Conservation (phyloP, 1,139 yeast genomes). For the Kurtzmaniella natalensis region DNA sequence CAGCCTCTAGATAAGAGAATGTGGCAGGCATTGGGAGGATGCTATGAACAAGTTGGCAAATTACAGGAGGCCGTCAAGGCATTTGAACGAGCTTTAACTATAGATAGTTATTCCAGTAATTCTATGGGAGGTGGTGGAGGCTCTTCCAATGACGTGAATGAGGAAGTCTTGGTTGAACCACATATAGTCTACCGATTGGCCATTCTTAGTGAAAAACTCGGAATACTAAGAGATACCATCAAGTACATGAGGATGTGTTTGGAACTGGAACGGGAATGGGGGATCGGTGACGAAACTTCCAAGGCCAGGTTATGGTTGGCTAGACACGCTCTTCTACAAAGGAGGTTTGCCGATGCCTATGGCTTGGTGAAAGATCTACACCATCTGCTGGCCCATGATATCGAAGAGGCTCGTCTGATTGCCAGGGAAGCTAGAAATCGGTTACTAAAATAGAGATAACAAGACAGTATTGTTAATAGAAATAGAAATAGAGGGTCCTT, state of each 20-base stretch:
- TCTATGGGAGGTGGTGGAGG: slow-evolving; percentile 10
- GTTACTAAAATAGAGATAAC: slow-evolving; percentile 20
- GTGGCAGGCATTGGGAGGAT: slow-evolving; percentile 95
- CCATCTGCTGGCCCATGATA: slow-evolving; percentile 76
- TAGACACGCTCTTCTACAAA: slow-evolving; percentile 52
- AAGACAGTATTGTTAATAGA: no score
- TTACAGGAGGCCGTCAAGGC: slow-evolving; percentile 59
- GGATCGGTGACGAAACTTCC: slow-evolving; percentile 70
- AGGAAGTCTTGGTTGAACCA: slow-evolving; percentile 28
- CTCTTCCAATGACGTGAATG: slow-evolving; percentile 5
- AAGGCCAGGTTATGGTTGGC: slow-evolving; percentile 90
- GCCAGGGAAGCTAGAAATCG: slow-evolving; percentile 65
- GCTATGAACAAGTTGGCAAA: slow-evolving; percentile 78
- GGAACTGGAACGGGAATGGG: slow-evolving; percentile 62
- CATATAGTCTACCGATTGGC: slow-evolving; percentile 68
- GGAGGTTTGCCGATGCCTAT: slow-evolving; percentile 66
- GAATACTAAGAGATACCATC: slow-evolving; percentile 51
- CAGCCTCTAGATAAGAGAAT: slow-evolving; percentile 88
- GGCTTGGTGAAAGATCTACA: slow-evolving; percentile 70
- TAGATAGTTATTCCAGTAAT: slow-evolving; percentile 31
- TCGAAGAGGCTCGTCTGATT: slow-evolving; percentile 84
- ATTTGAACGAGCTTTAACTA: slow-evolving; percentile 52
- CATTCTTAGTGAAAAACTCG: slow-evolving; percentile 53
- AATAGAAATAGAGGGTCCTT: neutral
- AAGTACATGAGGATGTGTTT: slow-evolving; percentile 71